phyloP scores from a whole-genome alignment of 2,329 filamentous ascomycete genomes.

The Davidsoniella australis region DNA sequence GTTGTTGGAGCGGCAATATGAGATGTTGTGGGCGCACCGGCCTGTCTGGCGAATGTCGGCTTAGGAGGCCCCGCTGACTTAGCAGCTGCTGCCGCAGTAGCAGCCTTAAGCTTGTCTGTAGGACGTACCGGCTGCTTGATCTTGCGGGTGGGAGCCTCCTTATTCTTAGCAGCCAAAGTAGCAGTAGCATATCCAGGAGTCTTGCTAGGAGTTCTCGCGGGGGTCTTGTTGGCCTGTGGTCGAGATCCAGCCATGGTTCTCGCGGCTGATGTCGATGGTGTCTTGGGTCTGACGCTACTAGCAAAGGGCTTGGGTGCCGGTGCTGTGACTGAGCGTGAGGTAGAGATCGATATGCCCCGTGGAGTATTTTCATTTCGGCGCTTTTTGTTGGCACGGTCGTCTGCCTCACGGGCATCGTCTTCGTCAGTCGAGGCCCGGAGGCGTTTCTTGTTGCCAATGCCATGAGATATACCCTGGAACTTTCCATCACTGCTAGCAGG shows the following conservation, averaged over 20 bases:
- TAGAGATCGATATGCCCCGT: slow-evolving; percentile 35
- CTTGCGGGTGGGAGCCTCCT: slow-evolving; percentile 9
- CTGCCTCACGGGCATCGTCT: slow-evolving; percentile 30
- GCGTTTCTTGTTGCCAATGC: slow-evolving; percentile 49
- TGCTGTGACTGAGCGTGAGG: slow-evolving; percentile 22
- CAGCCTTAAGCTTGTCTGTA: slow-evolving; percentile 10
- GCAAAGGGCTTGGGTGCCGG: slow-evolving; percentile 16
- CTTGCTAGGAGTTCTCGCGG: background rate
- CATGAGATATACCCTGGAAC: slow-evolving; percentile 37
- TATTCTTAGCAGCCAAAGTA: slow-evolving; percentile 9
- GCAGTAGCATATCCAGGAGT: slow-evolving; percentile 9
- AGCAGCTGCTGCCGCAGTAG: background rate
- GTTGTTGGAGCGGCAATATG: background rate
- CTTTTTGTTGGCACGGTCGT: slow-evolving; percentile 45
- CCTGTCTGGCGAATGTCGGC: no score
- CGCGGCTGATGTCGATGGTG: background rate
- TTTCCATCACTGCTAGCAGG: slow-evolving; percentile 17
- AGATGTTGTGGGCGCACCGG: background rate
- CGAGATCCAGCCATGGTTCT: background rate
- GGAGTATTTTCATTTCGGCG: slow-evolving; percentile 31
- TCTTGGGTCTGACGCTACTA: slow-evolving; percentile 9
- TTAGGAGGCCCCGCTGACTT: no score
- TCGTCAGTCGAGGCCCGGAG: slow-evolving; percentile 39
- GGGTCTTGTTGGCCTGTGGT: background rate
- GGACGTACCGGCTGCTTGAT: slow-evolving; percentile 11